Base-by-base conservation (phyloP, 2,329 filamentous ascomycete species). In the Sclerotinia borealis region DNA sequence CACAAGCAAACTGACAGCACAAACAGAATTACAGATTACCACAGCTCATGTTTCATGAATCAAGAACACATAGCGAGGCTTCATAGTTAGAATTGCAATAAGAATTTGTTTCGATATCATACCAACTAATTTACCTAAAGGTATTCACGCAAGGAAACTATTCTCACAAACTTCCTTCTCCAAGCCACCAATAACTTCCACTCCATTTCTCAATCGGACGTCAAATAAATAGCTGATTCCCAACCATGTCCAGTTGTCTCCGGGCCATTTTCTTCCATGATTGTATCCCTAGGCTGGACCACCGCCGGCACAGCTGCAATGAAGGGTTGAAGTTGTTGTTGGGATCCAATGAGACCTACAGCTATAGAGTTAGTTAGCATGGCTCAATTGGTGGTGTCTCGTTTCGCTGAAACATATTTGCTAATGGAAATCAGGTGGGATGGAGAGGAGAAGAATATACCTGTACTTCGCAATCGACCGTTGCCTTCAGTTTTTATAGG, bases 1-100 rank as follows among this genome's bases (percentile, higher is more conserved):
- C 2, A 13, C 4, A 1, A 15, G 3, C 1, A 31, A 4, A 31
- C 43, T n/a, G 11, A 17, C 1, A 0, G 34, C 4, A 34, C 13
- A 7, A 11, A 5, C 8, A 27, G 4, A 19, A 6, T 37, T 0
- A 29, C 3, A 29, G 2, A 45, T 34, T 10, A 9, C n/a, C 6
- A 7, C 15, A 6, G 27, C n/a, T 19, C 8, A 25, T 0, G 11
- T 10, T n/a, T n/a, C 13, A 36, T 0, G 3, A 7, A 34, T 25
- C 39, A 25, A 34, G 13, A 25, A 34, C 17, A 22, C n/a, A 41
- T 6, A 22, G 4, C 19, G 3, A 29, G 4, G 4, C 19, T 19
- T 34, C 13, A 7, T n/a, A 17, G 9, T 17, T 10, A 39, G 7
- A 56, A 1, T 22, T 3, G 10, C 19, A 17, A 19, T 11, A 52